Evolutionary conservation across 352 stramenopile genomes (phyloP).

Genomic region (Pythium biforme): DNA sequence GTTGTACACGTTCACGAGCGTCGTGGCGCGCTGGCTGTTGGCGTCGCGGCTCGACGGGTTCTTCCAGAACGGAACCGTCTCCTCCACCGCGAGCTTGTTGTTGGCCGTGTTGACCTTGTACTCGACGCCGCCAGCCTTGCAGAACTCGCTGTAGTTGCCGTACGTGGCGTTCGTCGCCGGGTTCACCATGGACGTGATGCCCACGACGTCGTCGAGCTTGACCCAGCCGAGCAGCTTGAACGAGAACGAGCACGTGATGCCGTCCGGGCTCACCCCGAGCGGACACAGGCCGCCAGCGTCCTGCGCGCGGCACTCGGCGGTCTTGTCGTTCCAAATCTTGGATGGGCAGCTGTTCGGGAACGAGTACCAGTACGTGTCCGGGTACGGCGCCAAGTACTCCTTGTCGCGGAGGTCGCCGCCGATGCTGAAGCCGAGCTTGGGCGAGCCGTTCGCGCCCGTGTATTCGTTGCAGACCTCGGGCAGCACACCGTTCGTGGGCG

Average conservation of each 20-base stretch:
- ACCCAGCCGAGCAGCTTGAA: conserved; percentile 68
- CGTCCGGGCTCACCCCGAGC: conserved; percentile 49
- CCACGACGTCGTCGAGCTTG: conserved; percentile 61
- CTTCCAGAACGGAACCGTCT: conserved; percentile 64
- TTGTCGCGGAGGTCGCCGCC: conserved; percentile 35
- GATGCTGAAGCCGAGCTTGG: conserved; percentile 39
- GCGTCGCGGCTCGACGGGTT: conserved; percentile 42
- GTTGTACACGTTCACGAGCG: conserved; percentile 50
- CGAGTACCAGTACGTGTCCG: conserved; percentile 63
- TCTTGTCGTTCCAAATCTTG: conserved; percentile 32
- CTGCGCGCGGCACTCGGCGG: conserved; percentile 39
- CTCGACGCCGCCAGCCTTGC: conserved; percentile 47
- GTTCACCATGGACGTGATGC: conserved; percentile 63
- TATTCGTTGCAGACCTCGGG: conserved; percentile 15
- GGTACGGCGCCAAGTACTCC: conserved; percentile 51
- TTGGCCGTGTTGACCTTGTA: conserved; percentile 39
- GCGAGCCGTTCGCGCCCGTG: conserved; percentile 17
- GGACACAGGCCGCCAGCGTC: conserved; percentile 47
- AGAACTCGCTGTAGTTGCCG: conserved; percentile 61
- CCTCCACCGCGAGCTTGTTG: conserved; percentile 30
- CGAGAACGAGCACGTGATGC: conserved; percentile 57
- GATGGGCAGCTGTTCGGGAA: conserved; percentile 56
- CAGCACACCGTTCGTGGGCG: conserved; percentile 21
- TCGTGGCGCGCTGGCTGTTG: conserved; percentile 45
- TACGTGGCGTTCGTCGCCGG: conserved; percentile 35